Evolutionary conservation across 140 eudicot genomes (phyloP), one percentile per base, ranked within the genome.

Genomic region (Ambrosia hybrid): DNA sequence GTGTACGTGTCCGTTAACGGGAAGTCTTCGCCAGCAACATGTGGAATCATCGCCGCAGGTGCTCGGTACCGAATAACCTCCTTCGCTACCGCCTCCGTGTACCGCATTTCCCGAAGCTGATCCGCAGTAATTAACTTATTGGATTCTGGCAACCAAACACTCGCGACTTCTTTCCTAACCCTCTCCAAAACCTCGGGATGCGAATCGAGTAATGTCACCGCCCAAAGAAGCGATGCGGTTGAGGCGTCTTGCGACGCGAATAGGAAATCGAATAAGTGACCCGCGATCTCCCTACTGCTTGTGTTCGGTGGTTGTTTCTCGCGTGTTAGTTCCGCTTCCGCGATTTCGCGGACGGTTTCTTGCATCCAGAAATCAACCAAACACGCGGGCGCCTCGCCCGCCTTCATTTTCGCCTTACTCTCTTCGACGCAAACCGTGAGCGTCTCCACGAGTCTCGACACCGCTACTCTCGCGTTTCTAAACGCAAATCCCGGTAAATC

Each of bases 211-310:
- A 87, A 38, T 3, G 92, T 61, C 9, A 92, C 96, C 4, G 96
- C 95, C 98, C 98, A 92, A 5, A 92, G 90, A 0, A 92, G 55
- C 0, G 98, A 92, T 0, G 96, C 87, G 0, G 98, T 89, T 15
- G 98, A 92, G 4, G 98, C 98, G 68, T 92, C 98, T 51, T 92
- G 98, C 0, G 98, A 76, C 0, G 98, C 98, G 68, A 92, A 89
- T 5, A 92, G 68, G 56, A 92, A 92, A n/a, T 92, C 98, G 14
- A 92, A 92, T 14, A 92, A 68, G 75, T 92, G 90, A 26, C 86
- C 86, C 0, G 90, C 98, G 63, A 89, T 67, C 59, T 87, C 95
- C 2, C 30, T 43, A 60, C 79, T 76, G 49, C 57, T 8, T 1
- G 84, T 72, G 48, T 79, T 87, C n/a, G 84, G 84, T 15, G 85